Conservation (phyloP, 331 rosid species). For the Rosa hybrid region DNA sequence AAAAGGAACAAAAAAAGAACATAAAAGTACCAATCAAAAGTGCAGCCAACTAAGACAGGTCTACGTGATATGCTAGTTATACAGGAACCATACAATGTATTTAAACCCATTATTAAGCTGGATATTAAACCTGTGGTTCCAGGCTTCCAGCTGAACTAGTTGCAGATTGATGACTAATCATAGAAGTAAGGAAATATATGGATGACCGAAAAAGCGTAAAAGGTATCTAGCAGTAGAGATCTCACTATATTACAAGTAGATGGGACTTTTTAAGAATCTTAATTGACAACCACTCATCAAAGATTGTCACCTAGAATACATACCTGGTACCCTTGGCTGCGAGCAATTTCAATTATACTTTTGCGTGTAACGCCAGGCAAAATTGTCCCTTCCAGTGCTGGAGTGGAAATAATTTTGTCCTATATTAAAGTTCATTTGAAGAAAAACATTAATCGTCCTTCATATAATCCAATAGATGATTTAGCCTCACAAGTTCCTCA, state of each 20-base stretch:
- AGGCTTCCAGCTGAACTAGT: background rate
- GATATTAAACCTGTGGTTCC: background rate
- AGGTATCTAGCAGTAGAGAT: background rate
- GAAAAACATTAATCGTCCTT: background rate
- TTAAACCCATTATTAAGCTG: background rate
- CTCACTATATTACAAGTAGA: background rate
- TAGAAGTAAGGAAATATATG: background rate
- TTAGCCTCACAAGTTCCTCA: background rate
- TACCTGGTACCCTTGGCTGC: conserved; percentile 20
- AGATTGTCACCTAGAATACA: background rate
- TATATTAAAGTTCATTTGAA: background rate
- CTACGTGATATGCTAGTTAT: background rate
- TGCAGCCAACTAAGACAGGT: background rate
- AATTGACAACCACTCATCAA: background rate
- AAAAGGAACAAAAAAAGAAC: background rate
- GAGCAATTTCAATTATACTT: conserved; percentile 21
- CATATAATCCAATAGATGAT: background rate
- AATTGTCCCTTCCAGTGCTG: conserved; percentile 17
- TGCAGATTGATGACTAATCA: conserved; percentile 3
- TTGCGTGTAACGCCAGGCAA: conserved; percentile 15
- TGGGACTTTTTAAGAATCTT: background rate
- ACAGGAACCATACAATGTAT: background rate
- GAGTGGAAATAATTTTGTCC: conserved; percentile 16
- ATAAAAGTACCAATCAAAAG: background rate
- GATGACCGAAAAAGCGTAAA: background rate